Conservation (phyloP, 2,329 filamentous ascomycete species). For the Pseudogymnoascus sp. region DNA sequence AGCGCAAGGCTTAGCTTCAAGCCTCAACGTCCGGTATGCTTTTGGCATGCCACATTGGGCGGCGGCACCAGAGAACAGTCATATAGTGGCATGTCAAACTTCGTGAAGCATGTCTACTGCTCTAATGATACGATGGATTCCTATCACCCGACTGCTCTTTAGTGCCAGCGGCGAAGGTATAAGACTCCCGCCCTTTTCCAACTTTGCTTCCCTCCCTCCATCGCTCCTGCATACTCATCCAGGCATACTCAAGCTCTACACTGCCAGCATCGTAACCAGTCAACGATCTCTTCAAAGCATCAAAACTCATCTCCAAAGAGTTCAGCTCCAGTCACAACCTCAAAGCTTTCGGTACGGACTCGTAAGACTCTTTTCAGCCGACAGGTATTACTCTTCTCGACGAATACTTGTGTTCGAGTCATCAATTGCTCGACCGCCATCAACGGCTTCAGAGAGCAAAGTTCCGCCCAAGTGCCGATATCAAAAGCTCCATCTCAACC, state of each 20-base stretch:
- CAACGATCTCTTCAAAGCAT: conserved; percentile 1
- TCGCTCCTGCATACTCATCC: conserved; percentile 4
- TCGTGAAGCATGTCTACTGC: background rate
- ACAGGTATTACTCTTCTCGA: background rate
- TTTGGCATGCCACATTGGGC: background rate
- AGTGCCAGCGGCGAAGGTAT: background rate
- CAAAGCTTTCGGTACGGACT: conserved; percentile 1
- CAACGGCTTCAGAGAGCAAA: background rate
- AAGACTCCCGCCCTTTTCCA: background rate
- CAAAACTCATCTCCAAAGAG: conserved; percentile 6
- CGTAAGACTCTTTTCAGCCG: background rate
- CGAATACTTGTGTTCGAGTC: background rate
- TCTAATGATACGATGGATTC: background rate
- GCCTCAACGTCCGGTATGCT: background rate
- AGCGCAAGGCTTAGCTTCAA: background rate
- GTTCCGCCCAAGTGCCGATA: background rate
- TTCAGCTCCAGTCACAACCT: background rate
- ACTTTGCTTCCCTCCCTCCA: background rate
- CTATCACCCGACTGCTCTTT: background rate
- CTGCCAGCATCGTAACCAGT: background rate
- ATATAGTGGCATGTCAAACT: background rate
- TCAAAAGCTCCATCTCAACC: background rate
- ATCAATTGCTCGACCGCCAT: background rate
- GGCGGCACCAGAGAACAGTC: background rate
- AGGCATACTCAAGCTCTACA: conserved; percentile 8